A percentile compares a stretch with the other conserved stretches of the same genome.
phyloP scores from a whole-genome alignment of 225 moss, liverwort and hornwort genomes.

The Pleurozium schreberi region DNA sequence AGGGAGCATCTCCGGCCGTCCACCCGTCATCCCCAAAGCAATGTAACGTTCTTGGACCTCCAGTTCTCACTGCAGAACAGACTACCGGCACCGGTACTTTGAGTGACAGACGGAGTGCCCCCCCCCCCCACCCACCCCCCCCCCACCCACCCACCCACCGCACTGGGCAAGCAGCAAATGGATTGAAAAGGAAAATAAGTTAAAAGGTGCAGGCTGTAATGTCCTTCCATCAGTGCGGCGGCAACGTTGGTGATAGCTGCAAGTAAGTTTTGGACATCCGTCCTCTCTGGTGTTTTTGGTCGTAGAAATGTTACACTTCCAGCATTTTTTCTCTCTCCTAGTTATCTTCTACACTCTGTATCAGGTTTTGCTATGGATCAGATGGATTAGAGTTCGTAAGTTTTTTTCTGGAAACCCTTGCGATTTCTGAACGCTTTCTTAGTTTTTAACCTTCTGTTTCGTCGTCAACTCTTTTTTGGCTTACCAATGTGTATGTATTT shows the following conservation, averaged over 20 bases:
- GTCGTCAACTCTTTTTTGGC: not conserved
- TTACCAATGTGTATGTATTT: not conserved
- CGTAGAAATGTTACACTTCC: not conserved
- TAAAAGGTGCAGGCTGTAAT: conserved; percentile 79
- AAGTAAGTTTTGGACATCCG: conserved; percentile 13
- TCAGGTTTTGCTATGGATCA: no score
- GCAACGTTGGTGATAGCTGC: conserved; percentile 75
- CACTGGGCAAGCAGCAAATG: no score
- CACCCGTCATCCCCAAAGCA: no score
- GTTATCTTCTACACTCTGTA: not conserved
- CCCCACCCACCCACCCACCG: no score
- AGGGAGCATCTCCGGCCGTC: no score
- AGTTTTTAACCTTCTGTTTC: not conserved
- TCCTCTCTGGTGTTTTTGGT: not conserved
- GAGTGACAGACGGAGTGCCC: no score
- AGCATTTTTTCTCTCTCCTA: not conserved
- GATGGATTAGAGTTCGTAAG: no score
- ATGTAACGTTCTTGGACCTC: no score
- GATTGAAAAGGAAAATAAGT: no score
- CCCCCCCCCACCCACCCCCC: no score
- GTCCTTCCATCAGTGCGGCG: conserved; percentile 84
- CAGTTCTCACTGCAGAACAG: no score
- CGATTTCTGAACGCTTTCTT: not conserved
- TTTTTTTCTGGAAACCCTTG: not conserved
- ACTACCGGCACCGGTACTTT: no score